Evolutionary conservation across 306 rosid genomes (phyloP), one percentile per base, ranked within the genome.

Genomic region (Erythrophleum fordii): DNA sequence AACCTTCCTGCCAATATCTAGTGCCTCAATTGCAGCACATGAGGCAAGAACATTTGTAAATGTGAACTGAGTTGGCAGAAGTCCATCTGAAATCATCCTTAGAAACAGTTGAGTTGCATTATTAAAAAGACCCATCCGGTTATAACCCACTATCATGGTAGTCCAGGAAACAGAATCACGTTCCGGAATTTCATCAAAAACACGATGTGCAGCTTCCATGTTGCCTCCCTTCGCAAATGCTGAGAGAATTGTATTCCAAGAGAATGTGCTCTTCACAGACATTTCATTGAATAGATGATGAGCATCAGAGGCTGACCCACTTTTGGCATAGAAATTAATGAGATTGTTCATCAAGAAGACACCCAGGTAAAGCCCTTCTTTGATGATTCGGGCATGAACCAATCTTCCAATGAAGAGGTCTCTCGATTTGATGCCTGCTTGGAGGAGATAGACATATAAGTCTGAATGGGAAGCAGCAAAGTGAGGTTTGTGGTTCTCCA

Each of bases 101-200:
- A 85, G 83, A 79, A 95, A 95, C 88, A 81, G 76, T 68, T 45
- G 51, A 60, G 91, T 81, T 6, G 94, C 91, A 16, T 51, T 75
- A 16, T 77, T 49, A 65, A 86, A 92, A 49, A 31, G 84, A 59
- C 94, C 97, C 85, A 79, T 78, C 49, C 82, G 92, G 82, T 92
- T 90, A 52, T 90, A 95, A 13, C 92, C 92, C 72, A 84, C 97
- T 2, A 92, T 92, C 85, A 92, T 85, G 0, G 89, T 77, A 65
- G 93, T 95, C 98, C 97, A 95, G 1, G 98, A 92, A 37, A 95
- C 99, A 4, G 95, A 89, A 75, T 95, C 97, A 3, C 85, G 96
- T 11, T 91, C 81, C 3, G 97, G 95, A 85, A 93, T 93, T 78
- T 80, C 88, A 22, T 85, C 72, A 55, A 95, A 88, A 48, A 92